phyloP scores from a whole-genome alignment of 352 stramenopile species.

The Aphanomyces cochlioides region DNA sequence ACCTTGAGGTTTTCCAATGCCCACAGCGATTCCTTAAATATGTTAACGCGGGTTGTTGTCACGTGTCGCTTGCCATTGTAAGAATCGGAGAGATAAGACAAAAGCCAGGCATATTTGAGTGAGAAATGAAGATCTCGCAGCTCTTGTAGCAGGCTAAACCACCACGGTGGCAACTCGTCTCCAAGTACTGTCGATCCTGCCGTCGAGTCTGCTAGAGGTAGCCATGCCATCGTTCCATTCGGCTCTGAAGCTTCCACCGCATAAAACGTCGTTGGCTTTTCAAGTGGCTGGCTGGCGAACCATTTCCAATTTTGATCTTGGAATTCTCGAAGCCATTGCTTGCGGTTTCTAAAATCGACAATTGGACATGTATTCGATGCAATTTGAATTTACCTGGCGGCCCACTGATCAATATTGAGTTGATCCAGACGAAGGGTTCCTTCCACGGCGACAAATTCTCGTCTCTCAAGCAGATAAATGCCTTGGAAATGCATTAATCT shows the following conservation, averaged over 20 bases:
- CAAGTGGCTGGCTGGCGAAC: background rate
- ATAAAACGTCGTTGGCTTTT: background rate
- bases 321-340: slow-evolving; percentile 5
- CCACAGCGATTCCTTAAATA: slow-evolving; percentile 75
- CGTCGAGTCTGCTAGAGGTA: background rate
- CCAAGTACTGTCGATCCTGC: background rate
- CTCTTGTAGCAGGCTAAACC: background rate
- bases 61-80: slow-evolving; percentile 41
- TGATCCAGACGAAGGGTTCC: background rate
- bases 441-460: background rate
- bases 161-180: background rate
- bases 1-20: slow-evolving; percentile 64
- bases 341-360: background rate
- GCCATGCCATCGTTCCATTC: background rate
- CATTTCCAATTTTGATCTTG: background rate
- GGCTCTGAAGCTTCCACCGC: background rate
- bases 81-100: background rate
- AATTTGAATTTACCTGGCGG: slow-evolving; percentile 3
- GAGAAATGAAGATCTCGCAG: slow-evolving; percentile 3
- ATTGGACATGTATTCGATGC: background rate
- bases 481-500: background rate
- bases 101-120: slow-evolving; percentile 16
- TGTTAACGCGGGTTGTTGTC: slow-evolving; percentile 65
- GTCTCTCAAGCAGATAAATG: background rate
- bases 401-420: background rate